Percentiles rank a stretch among this genome's conserved stretches.
These are phyloP conservation scores for Pseudocercospora cruenta DNA, from an alignment of 2,329 filamentous ascomycete species.

Conservation along the genomic window DNA sequence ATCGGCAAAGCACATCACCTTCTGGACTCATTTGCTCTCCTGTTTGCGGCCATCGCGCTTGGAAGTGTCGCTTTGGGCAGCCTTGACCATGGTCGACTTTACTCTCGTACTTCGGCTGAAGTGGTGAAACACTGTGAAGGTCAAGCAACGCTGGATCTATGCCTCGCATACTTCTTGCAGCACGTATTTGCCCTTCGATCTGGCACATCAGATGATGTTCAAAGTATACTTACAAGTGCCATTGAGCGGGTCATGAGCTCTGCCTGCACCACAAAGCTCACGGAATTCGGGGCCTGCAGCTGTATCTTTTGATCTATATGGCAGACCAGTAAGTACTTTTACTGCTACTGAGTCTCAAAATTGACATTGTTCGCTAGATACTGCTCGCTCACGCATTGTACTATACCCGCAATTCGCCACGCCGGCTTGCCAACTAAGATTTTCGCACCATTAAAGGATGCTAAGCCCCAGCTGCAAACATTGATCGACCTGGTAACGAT, in stretches of 20 bases:
- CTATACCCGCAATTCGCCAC: neutral
- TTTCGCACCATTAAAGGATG: slow-evolving; percentile 1
- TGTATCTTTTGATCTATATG: slow-evolving; percentile 14
- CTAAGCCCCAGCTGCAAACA: slow-evolving; percentile 2
- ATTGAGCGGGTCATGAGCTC: neutral
- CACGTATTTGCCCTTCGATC: slow-evolving; percentile 10
- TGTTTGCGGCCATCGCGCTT: neutral
- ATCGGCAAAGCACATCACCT: neutral
- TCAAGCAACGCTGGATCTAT: slow-evolving; percentile 8
- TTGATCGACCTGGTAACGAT: slow-evolving; percentile 7
- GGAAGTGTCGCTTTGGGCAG: neutral
- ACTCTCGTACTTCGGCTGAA: slow-evolving; percentile 6
- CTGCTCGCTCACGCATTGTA: slow-evolving; percentile 10
- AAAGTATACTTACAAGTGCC: neutral
- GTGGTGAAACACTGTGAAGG: slow-evolving; percentile 8
- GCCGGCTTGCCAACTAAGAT: neutral
- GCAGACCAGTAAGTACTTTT: slow-evolving; percentile 9
- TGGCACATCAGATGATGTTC: slow-evolving; percentile 4
- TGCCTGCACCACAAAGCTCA: neutral
- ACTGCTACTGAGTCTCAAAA: neutral
- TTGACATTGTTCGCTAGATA: slow-evolving; percentile 2
- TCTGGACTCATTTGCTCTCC: neutral
- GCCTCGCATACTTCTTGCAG: slow-evolving; percentile 9
- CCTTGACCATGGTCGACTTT: neutral
- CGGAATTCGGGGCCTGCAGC: slow-evolving; percentile 4